Base-by-base conservation (phyloP, 495 filamentous ascomycete genomes). In the Tuber brumale region DNA sequence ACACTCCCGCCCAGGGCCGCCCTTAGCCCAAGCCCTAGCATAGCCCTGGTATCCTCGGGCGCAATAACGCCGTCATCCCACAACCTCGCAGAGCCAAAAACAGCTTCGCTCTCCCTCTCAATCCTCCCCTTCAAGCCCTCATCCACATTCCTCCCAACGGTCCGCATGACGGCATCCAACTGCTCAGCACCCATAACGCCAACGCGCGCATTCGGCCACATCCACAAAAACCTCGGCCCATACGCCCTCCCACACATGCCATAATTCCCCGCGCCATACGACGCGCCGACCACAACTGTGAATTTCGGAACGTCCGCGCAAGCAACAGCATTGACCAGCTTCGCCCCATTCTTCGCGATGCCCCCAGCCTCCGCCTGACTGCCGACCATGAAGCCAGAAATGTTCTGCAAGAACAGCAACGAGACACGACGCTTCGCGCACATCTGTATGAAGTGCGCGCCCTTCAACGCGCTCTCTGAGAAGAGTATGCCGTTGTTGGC, bases 401-500 rank as follows among this genome's bases (percentile, higher is more conserved):
- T 99, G 83, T 99, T 99, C 83, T 99, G 95, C 51, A 99, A 85
- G 84, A 99, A 99, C 44, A 99, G 86, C 0, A 99, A 86, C 23
- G 95, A 95, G 71, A 98, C 93, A 39, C 90, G 88, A 72, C 96
- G 91, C 84, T 98, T 93, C 10, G 90, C 89, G 86, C 95, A 97
- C n/a, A 99, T 90, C 84, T 99, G 93, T 83, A 98, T 97, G 85
- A 99, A 99, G 85, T 99, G 95, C 7, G 95, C 94, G 18, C 95
- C 95, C 84, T 99, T 99, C 70, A 97, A 88, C 5, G 93, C 90
- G 23, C 92, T 93, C 79, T 92, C 90, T 51, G 93, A 95, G 88
- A 97, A 97, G n/a, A 99, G 87, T 79, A 98, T 97, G 72, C 96
- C 96, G 82, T 98, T 97, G 87, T 98, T 98, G 72, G 94, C 95